These are phyloP conservation scores for Eutypella sp. DNA, from an alignment of 2,329 filamentous ascomycete species.

Conservation along the genomic window DNA sequence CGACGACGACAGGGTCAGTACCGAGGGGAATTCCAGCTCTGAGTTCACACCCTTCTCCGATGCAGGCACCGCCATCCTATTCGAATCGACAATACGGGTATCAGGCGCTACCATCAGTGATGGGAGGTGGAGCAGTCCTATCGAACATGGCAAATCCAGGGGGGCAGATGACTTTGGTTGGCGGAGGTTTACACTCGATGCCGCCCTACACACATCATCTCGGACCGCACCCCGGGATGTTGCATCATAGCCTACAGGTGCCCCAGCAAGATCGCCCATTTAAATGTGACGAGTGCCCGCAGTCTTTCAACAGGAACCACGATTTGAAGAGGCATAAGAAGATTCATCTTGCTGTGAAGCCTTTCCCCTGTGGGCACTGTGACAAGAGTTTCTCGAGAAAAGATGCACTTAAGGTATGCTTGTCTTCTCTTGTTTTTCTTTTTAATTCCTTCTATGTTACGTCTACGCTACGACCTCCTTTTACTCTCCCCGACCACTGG, in stretches of 20 bases:
- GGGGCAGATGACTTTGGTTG: slow-evolving; percentile 66
- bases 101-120: slow-evolving; percentile 48
- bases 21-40: slow-evolving; percentile 33
- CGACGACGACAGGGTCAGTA: slow-evolving; percentile 36
- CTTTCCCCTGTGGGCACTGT: slow-evolving; percentile 85
- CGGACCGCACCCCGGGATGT: slow-evolving; percentile 48
- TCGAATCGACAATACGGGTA: slow-evolving; percentile 38
- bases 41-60: slow-evolving; percentile 36
- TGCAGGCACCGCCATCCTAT: slow-evolving; percentile 54
- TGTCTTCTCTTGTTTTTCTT: background rate
- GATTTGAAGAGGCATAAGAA: slow-evolving; percentile 94
- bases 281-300: slow-evolving; percentile 87
- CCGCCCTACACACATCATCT: slow-evolving; percentile 48
- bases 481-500: background rate
- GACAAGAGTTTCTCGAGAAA: slow-evolving; percentile 97
- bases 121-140: slow-evolving; percentile 65
- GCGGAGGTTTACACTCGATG: slow-evolving; percentile 47
- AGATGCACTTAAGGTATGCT: slow-evolving; percentile 86
- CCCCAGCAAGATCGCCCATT: slow-evolving; percentile 75
- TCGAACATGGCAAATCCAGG: slow-evolving; percentile 74
- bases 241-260: slow-evolving; percentile 46
- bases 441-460: slow-evolving; percentile 1
- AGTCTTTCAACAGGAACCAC: slow-evolving; percentile 94
- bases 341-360: slow-evolving; percentile 93
- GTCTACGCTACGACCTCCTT: slow-evolving; percentile 19